phyloP scores from a whole-genome alignment of 495 filamentous ascomycete species.

The Tetracladium setigerum region DNA sequence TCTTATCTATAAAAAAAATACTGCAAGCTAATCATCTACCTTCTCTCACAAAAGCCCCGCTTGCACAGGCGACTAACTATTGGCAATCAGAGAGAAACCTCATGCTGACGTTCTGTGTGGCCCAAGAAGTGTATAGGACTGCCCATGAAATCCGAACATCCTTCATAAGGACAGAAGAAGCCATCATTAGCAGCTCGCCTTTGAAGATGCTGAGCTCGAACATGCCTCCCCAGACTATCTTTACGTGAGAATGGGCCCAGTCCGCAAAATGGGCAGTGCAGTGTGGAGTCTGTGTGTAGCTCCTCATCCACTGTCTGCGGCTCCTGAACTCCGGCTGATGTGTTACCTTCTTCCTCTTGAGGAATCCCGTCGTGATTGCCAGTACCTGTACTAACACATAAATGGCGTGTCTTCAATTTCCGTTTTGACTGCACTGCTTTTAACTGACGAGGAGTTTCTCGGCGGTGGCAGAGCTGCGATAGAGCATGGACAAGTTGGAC shows the following conservation, averaged over 20 bases:
- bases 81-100: background rate
- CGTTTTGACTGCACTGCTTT: background rate
- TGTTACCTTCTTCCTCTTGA: background rate
- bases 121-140: conserved; percentile 1
- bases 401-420: background rate
- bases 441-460: conserved; percentile 7
- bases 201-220: conserved; percentile 1
- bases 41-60: too few species aligned
- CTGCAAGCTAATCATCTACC: too few species aligned
- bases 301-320: background rate
- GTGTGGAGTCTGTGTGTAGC: background rate
- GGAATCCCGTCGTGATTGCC: background rate
- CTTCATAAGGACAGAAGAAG: conserved; percentile 8
- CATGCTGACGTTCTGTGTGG: conserved; percentile 1
- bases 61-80: too few species aligned
- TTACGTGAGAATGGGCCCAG: conserved; percentile 6
- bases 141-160: conserved; percentile 7
- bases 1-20: too few species aligned
- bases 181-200: background rate
- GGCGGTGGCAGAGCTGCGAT: conserved; percentile 1
- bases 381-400: background rate
- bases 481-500: conserved; percentile 4
- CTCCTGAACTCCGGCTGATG: background rate
- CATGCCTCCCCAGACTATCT: conserved; percentile 4
- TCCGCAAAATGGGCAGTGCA: too few species aligned